Percentiles rank a stretch among this genome's conserved stretches.
Conservation (phyloP, 2,329 filamentous ascomycete species). For the Pezicula radicicola region DNA sequence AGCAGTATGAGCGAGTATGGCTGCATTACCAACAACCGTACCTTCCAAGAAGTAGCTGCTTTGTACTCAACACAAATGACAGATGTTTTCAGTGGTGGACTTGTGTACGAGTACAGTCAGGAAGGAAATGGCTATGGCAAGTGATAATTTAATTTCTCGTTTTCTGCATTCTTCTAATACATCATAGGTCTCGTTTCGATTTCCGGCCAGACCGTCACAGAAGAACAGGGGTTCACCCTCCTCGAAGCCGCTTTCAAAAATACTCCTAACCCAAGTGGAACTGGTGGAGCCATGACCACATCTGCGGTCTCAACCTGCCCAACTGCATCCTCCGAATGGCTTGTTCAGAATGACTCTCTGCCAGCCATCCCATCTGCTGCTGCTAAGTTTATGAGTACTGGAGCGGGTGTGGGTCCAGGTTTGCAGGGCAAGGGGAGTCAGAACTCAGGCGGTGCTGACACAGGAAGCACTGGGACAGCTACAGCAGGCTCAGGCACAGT, state of each 20-base stretch:
- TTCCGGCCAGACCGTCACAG: conserved; percentile 32
- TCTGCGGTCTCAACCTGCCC: conserved; percentile 40
- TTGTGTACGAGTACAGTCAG: conserved; percentile 92
- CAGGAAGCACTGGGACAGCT: conserved; percentile 22
- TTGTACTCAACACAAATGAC: conserved; percentile 86
- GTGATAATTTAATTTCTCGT: no score
- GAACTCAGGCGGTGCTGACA: conserved; percentile 17
- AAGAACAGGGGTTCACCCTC: conserved; percentile 42
- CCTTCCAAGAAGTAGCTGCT: conserved; percentile 75
- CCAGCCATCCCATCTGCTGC: conserved; percentile 42
- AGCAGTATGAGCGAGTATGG: conserved; percentile 78
- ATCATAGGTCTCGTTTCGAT: conserved; percentile 34
- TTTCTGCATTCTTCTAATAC: no score
- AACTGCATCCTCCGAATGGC: conserved; percentile 40
- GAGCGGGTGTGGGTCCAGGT: conserved; percentile 43
- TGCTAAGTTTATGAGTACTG: conserved; percentile 39
- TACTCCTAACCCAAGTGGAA: conserved; percentile 42
- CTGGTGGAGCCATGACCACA: conserved; percentile 46
- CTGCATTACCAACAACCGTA: conserved; percentile 76
- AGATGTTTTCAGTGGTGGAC: conserved; percentile 85
- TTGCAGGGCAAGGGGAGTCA: conserved; percentile 30
- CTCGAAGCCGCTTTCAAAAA: conserved; percentile 41
- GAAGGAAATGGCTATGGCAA: conserved; percentile 70
- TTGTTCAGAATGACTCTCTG: conserved; percentile 41
- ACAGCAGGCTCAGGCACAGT: conserved; percentile 21